Evolutionary conservation across 306 rosid species (phyloP).

Genomic region (Trifolium subterraneum): DNA sequence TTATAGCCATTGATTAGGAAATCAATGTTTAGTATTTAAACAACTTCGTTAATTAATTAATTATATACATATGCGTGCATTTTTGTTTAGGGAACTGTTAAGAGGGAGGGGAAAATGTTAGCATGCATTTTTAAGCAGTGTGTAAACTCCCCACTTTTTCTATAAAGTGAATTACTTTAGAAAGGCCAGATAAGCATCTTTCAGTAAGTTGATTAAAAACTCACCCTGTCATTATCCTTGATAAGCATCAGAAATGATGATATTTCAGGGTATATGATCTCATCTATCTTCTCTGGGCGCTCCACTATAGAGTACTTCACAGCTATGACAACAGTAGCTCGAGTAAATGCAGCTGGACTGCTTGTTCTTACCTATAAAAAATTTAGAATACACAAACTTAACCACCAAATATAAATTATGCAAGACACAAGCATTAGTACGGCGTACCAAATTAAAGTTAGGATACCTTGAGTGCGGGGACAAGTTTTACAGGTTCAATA

Average conservation of each 20-base stretch:
- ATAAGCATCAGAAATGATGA: slow-evolving; percentile 96
- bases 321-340: slow-evolving; percentile 99
- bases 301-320: slow-evolving; percentile 97
- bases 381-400: slow-evolving; percentile 34
- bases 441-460: slow-evolving; percentile 17
- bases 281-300: slow-evolving; percentile 97
- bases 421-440: slow-evolving; percentile 36
- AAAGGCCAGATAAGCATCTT: not conserved
- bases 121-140: not conserved
- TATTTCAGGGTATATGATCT: slow-evolving; percentile 89
- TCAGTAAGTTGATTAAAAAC: slow-evolving; percentile 42
- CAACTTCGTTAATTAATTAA: not conserved
- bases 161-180: not conserved
- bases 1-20: slow-evolving; percentile 9
- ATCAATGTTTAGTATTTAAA: not conserved
- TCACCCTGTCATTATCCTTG: slow-evolving; percentile 90
- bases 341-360: slow-evolving; percentile 92
- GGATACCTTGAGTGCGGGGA: slow-evolving; percentile 96
- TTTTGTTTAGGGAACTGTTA: not conserved
- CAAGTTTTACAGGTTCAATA: slow-evolving; percentile 92
- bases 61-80: not conserved
- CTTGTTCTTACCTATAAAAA: slow-evolving; percentile 74
- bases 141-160: not conserved
- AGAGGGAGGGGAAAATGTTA: not conserved
- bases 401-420: slow-evolving; percentile 36